Evolutionary conservation across 2,329 filamentous ascomycete species (phyloP).

Genomic region (Elsinoe necatrix): DNA sequence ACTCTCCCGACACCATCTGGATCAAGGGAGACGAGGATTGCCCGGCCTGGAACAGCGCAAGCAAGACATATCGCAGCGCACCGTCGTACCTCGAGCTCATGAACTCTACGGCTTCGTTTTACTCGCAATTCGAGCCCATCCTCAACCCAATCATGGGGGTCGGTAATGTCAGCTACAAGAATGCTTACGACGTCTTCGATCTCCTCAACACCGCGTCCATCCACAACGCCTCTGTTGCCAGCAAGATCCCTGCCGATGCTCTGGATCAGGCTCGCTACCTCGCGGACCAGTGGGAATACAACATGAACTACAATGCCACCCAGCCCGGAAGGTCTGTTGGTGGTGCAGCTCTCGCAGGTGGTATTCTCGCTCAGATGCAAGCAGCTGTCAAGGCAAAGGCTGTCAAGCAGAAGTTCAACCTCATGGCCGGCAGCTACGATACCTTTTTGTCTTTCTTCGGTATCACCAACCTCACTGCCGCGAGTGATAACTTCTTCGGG

Average conservation of each 20-base stretch:
- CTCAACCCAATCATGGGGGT: conserved; percentile 45
- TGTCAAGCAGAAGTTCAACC: conserved; percentile 34
- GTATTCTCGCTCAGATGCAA: conserved; percentile 39
- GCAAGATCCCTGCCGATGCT: conserved; percentile 52
- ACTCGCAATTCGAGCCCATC: conserved; percentile 43
- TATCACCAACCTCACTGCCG: conserved; percentile 43
- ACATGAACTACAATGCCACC: conserved; percentile 67
- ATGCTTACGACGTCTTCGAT: conserved; percentile 57
- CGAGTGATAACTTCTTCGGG: conserved; percentile 58
- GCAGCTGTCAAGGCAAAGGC: conserved; percentile 33
- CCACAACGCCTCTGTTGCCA: conserved; percentile 53
- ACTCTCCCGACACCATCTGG: conserved; percentile 50
- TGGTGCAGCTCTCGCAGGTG: conserved; percentile 41
- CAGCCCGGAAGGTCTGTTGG: conserved; percentile 39
- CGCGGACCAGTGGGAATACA: conserved; percentile 72
- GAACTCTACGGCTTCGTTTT: conserved; percentile 46
- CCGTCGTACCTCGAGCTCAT: conserved; percentile 42
- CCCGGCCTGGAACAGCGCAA: conserved; percentile 47
- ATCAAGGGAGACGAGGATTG: conserved; percentile 51
- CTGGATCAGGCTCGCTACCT: conserved; percentile 60
- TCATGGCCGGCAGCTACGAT: conserved; percentile 56
- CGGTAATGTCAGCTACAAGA: conserved; percentile 48
- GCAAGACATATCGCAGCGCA: conserved; percentile 50
- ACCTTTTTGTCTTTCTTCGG: conserved; percentile 56
- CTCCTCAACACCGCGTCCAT: conserved; percentile 55